phyloP scores from a whole-genome alignment of 805 yeast genomes.

The Nakazawaea wyomingensis region DNA sequence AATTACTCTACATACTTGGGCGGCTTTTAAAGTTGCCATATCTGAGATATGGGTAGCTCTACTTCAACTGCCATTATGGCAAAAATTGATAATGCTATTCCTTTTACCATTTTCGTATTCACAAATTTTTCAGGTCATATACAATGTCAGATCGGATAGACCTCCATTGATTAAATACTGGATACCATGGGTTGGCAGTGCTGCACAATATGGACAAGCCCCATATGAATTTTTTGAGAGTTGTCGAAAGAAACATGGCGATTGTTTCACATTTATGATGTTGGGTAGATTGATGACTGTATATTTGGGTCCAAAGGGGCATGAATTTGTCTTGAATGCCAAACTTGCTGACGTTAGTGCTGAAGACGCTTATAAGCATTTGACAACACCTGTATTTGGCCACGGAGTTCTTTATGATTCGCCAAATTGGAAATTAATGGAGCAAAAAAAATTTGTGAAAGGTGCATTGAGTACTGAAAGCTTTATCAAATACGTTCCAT shows the following conservation, averaged over 20 bases:
- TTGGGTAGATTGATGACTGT: slow-evolving; percentile 94
- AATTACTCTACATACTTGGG: not conserved
- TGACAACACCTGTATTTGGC: slow-evolving; percentile 99
- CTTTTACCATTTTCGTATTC: slow-evolving; percentile 58
- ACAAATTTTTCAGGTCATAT: slow-evolving; percentile 59
- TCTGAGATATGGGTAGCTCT: not conserved
- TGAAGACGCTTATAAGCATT: slow-evolving; percentile 90
- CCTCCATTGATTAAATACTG: slow-evolving; percentile 89
- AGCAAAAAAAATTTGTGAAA: slow-evolving; percentile 96
- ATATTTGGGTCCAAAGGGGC: slow-evolving; percentile 94
- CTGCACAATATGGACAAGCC: slow-evolving; percentile 81
- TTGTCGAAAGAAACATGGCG: slow-evolving; percentile 82
- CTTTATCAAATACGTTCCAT: slow-evolving; percentile 81
- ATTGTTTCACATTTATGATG: slow-evolving; percentile 83
- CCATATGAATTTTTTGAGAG: slow-evolving; percentile 86
- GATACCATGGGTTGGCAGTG: slow-evolving; percentile 95
- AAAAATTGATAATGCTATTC: slow-evolving; percentile 28
- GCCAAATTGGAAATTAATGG: slow-evolving; percentile 91
- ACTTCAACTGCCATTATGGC: slow-evolving; percentile 12
- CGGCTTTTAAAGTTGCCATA: not conserved
- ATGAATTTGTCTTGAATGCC: slow-evolving; percentile 91
- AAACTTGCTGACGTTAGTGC: slow-evolving; percentile 88
- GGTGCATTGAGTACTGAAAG: slow-evolving; percentile 81
- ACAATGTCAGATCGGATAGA: slow-evolving; percentile 69
- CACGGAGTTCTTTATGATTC: slow-evolving; percentile 97